These are phyloP conservation scores for Talaromyces borbonicus DNA, from an alignment of 495 filamentous ascomycete species.

Conservation along the genomic window DNA sequence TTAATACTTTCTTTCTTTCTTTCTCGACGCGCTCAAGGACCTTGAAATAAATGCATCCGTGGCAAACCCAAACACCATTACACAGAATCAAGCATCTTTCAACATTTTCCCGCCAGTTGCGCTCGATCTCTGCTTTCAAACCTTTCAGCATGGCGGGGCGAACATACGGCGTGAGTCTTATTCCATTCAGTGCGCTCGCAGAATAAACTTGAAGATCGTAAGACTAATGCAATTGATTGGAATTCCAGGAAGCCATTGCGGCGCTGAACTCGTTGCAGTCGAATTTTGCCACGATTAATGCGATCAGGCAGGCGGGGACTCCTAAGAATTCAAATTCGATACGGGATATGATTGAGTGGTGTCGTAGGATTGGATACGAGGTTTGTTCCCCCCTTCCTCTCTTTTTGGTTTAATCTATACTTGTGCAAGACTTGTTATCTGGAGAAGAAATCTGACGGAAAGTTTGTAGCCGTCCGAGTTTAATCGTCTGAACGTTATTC, in stretches of 20 bases:
- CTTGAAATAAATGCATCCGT: not conserved
- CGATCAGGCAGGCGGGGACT: conserved; percentile 52
- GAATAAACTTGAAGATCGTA: too few species aligned
- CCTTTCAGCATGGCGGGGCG: conserved; percentile 8
- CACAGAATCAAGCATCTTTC: not conserved
- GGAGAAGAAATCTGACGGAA: too few species aligned
- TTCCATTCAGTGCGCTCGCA: not conserved
- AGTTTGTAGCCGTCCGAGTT: conserved; percentile 62
- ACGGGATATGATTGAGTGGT: conserved; percentile 68
- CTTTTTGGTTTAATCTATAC: not conserved
- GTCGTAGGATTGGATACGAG: conserved; percentile 69
- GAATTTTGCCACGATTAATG: conserved; percentile 69
- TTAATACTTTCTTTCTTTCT: not conserved
- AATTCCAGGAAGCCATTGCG: conserved; percentile 59
- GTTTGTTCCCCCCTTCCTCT: conserved; percentile 28
- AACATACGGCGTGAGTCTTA: conserved; percentile 2
- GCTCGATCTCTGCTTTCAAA: not conserved
- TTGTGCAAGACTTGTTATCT: conserved; percentile 3
- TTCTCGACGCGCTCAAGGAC: too few species aligned
- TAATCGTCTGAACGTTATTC: conserved; percentile 62
- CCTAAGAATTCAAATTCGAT: conserved; percentile 58
- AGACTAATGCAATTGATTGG: not conserved
- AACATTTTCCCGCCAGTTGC: not conserved
- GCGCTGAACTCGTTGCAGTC: conserved; percentile 86
- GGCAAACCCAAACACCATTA: not conserved